Evolutionary conservation across 1,284 basidiomycete genomes (phyloP).

Genomic region (Serendipita sp.): DNA sequence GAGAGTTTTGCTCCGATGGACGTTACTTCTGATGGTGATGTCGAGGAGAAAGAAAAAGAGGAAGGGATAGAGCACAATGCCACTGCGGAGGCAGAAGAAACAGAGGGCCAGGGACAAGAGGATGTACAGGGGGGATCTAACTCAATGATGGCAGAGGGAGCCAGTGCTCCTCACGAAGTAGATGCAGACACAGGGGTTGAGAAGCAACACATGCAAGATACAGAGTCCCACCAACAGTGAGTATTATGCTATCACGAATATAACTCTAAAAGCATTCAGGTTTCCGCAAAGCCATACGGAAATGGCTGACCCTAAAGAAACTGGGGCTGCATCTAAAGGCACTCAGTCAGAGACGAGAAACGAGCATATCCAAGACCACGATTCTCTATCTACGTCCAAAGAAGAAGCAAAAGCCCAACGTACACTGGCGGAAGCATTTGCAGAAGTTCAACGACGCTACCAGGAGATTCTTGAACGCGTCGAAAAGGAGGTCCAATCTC

Average conservation of each 20-base stretch:
- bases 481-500: slow-evolving; percentile 26
- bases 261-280: background rate
- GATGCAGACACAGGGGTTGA: slow-evolving; percentile 11
- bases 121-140: slow-evolving; percentile 6
- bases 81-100: background rate
- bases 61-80: background rate
- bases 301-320: background rate
- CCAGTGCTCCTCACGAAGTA: slow-evolving; percentile 10
- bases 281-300: background rate
- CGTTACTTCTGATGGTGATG: background rate
- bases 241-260: background rate
- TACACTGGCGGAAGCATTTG: slow-evolving; percentile 66
- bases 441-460: slow-evolving; percentile 72
- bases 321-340: background rate
- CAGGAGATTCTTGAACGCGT: slow-evolving; percentile 63
- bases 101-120: slow-evolving; percentile 6
- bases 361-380: background rate
- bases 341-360: background rate
- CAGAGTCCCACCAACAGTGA: background rate
- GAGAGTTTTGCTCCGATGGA: background rate
- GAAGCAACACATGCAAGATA: background rate
- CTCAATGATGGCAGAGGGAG: slow-evolving; percentile 16
- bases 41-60: background rate
- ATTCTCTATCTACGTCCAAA: background rate
- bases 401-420: background rate